Base-by-base conservation (phyloP, 2,329 filamentous ascomycete species). In the Nemania sp. region DNA sequence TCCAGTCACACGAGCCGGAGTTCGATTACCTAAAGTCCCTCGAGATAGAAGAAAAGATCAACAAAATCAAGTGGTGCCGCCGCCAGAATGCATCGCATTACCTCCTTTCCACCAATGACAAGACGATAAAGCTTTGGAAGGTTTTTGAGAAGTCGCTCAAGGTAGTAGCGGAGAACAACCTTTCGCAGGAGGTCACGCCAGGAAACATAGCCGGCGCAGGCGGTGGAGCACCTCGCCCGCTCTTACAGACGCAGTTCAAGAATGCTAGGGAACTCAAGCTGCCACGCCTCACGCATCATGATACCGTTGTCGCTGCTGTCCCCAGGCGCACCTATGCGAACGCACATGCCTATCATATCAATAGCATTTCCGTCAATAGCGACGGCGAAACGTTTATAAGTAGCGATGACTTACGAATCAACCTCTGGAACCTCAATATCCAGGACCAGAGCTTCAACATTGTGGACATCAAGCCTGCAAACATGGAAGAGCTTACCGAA, bases 401-500 rank as follows among this genome's bases (percentile, higher is more conserved):
- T 78, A 97, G 92, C 71, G 94, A 99, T 71, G 94, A 99, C 71
- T 78, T 99, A 60, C 88, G 94, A 60, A 96, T 99, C 80, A 99
- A 99, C 73, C 80, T 99, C 52, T 99, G 94, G 94, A 97, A 99
- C 72, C 80, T 97, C 65, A 97, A 97, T 75, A 99, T 99, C 61
- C 94, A 99, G 73, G 93, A 97, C 66, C 93, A 97, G 76, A 97
- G 94, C 78, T 99, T 99, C 83, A 99, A 99, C 76, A 99, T 99
- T 70, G 94, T 99, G 59, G 94, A 99, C 73, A 99, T 99, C 80
- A 99, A 99, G 75, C 94, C 94, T 7, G 94, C 94, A 34, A 99
- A 99, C 73, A 99, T 99, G 94, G 94, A 99, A 75, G 94, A 99
- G 77, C 80, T 99, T 61, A 99, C 94, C 0, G 94, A 99, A 74